Conservation (phyloP, 345 rosid species). For the Anastatica hierochuntica region DNA sequence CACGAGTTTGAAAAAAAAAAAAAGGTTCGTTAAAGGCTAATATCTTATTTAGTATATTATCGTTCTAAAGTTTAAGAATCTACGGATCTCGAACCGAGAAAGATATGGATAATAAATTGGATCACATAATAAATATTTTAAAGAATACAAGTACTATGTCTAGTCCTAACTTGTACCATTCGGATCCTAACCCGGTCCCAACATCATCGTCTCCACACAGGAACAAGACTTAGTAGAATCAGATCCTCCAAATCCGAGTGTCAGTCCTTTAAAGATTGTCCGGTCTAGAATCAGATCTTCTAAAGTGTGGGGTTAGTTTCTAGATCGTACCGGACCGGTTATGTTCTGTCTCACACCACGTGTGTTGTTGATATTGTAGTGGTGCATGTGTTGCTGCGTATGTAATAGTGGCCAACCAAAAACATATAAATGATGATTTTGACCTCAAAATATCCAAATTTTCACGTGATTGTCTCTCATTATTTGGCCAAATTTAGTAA, state of each 20-base stretch:
- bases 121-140: too few species aligned
- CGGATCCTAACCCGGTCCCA: constrained; percentile 6
- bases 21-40: too few species aligned
- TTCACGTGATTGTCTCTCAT: constrained; percentile 23
- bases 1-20: too few species aligned
- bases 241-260: constrained; percentile 12
- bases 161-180: background rate
- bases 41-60: too few species aligned
- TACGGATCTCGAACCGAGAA: too few species aligned
- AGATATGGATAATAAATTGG: too few species aligned
- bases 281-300: constrained; percentile 27
- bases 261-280: constrained; percentile 12
- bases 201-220: too few species aligned
- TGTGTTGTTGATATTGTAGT: background rate
- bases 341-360: background rate
- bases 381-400: background rate
- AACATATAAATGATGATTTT: background rate
- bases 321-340: constrained; percentile 11
- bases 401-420: constrained; percentile 17
- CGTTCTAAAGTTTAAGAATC: too few species aligned
- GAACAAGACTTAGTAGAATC: constrained; percentile 13
- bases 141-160: background rate
- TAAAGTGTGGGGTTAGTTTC: constrained; percentile 13
- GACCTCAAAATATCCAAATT: constrained; percentile 4
- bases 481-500: constrained; percentile 10